These are phyloP conservation scores for Penstemon barbatus DNA, from an alignment of 257 asterid species.

Conservation along the genomic window DNA sequence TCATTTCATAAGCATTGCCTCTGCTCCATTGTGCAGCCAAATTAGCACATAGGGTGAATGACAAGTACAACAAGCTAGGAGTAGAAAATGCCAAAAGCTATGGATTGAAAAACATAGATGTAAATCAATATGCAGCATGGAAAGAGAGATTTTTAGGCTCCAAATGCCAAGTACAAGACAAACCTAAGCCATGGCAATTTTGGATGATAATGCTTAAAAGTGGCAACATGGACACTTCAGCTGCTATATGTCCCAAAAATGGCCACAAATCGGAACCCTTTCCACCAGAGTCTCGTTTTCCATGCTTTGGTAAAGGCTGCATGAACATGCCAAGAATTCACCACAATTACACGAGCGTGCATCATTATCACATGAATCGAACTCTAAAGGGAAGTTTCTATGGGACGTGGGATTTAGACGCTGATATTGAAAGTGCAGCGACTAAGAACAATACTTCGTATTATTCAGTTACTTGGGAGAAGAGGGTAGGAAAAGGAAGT, in stretches of 20 bases:
- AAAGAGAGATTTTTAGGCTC: conserved; percentile 67
- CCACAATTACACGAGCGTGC: conserved; percentile 48
- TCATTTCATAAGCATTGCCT: background rate
- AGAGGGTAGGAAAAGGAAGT: conserved; percentile 48
- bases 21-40: conserved; percentile 18
- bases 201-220: conserved; percentile 91
- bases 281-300: conserved; percentile 38
- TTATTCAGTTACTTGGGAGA: conserved; percentile 50
- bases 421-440: conserved; percentile 28
- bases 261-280: conserved; percentile 47
- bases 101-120: conserved; percentile 41
- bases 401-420: conserved; percentile 53
- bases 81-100: conserved; percentile 35
- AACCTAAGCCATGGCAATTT: conserved; percentile 77
- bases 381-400: conserved; percentile 46
- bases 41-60: conserved; percentile 52
- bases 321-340: conserved; percentile 54
- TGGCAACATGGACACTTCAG: conserved; percentile 84
- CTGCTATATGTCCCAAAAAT: conserved; percentile 70
- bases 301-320: conserved; percentile 54
- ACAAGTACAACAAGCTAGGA: conserved; percentile 53
- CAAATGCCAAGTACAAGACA: conserved; percentile 69
- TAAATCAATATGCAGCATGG: conserved; percentile 59
- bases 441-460: conserved; percentile 31
- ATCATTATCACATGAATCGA: conserved; percentile 19